phyloP scores from a whole-genome alignment of 208 protist genomes.

The Trypanosomatidae sp. region DNA sequence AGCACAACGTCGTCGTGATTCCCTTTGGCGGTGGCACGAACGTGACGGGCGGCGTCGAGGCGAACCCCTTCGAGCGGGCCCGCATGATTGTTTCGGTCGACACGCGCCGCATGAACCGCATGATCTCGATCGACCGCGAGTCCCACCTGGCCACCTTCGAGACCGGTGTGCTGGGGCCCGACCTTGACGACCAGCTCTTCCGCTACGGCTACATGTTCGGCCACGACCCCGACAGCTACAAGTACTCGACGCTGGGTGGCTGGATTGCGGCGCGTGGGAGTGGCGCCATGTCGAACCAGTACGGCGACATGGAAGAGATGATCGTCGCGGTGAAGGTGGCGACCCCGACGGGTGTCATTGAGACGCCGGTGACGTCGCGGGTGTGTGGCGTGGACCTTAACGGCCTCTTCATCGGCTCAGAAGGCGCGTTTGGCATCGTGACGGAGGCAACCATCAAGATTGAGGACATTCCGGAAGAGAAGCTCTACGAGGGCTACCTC shows the following conservation, averaged over 20 bases:
- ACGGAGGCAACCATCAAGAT: slow-evolving; percentile 93
- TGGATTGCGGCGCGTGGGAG: slow-evolving; percentile 95
- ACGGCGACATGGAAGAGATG: slow-evolving; percentile 95
- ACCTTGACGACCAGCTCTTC: slow-evolving; percentile 86
- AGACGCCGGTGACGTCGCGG: slow-evolving; percentile 79
- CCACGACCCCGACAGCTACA: slow-evolving; percentile 94
- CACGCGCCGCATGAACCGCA: slow-evolving; percentile 92
- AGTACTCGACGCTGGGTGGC: slow-evolving; percentile 93
- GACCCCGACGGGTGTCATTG: slow-evolving; percentile 90
- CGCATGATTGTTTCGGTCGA: slow-evolving; percentile 94
- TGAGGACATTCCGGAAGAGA: slow-evolving; percentile 81
- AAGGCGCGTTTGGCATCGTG: slow-evolving; percentile 94
- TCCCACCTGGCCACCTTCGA: slow-evolving; percentile 89
- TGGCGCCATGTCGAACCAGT: slow-evolving; percentile 95
- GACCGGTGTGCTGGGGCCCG: slow-evolving; percentile 87
- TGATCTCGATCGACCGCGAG: slow-evolving; percentile 87
- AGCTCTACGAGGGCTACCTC: slow-evolving; percentile 89
- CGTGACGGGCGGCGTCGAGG: slow-evolving; percentile 91
- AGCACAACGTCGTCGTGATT: slow-evolving; percentile 93
- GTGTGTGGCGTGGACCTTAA: slow-evolving; percentile 90
- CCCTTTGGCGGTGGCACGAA: slow-evolving; percentile 95
- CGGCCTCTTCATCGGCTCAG: slow-evolving; percentile 90
- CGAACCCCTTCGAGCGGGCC: slow-evolving; percentile 75
- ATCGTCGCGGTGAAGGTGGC: slow-evolving; percentile 89
- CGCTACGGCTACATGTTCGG: slow-evolving; percentile 91